Evolutionary conservation across 1,139 yeast genomes (phyloP).

Genomic region (Wickerhamomyces sp.): DNA sequence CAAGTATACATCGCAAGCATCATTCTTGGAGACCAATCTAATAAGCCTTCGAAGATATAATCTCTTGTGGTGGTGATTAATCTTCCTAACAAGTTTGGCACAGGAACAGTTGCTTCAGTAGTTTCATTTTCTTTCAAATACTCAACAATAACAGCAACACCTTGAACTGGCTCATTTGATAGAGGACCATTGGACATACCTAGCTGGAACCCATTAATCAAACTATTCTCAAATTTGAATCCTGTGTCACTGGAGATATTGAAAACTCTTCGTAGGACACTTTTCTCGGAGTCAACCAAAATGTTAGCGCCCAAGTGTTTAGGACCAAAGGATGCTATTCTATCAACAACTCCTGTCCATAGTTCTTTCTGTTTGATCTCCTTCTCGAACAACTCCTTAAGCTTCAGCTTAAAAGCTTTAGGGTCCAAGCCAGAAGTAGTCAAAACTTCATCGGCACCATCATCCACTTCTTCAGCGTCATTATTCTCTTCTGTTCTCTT

Average conservation of each 20-base stretch:
- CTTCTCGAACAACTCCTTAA: constrained; percentile 32
- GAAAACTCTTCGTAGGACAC: constrained; percentile 32
- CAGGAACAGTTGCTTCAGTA: constrained; percentile 7
- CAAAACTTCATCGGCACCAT: constrained; percentile 19
- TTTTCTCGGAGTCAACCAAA: constrained; percentile 48
- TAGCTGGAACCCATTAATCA: constrained; percentile 80
- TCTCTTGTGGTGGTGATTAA: constrained; percentile 72
- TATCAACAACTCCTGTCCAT: constrained; percentile 30
- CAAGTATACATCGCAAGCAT: constrained; percentile 91
- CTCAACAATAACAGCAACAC: constrained; percentile 55
- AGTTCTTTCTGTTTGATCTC: constrained; percentile 24
- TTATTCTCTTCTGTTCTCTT: constrained; percentile 10
- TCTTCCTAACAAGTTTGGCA: constrained; percentile 54
- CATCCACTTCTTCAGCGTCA: constrained; percentile 20
- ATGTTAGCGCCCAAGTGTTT: constrained; percentile 73
- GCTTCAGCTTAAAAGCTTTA: constrained; percentile 29
- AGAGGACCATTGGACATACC: constrained; percentile 85
- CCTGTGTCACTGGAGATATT: constrained; percentile 15
- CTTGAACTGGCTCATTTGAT: constrained; percentile 83
- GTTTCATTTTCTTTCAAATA: constrained; percentile 33
- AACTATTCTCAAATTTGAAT: constrained; percentile 57
- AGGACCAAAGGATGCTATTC: constrained; percentile 72
- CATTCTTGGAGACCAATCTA: constrained; percentile 82
- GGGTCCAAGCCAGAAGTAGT: constrained; percentile 21
- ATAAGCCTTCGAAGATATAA: constrained; percentile 60